Percentiles rank a stretch among this genome's conserved stretches.
These are phyloP conservation scores for Termitomyces sp. DNA, from an alignment of 768 basidiomycete genomes.

Conservation along the genomic window DNA sequence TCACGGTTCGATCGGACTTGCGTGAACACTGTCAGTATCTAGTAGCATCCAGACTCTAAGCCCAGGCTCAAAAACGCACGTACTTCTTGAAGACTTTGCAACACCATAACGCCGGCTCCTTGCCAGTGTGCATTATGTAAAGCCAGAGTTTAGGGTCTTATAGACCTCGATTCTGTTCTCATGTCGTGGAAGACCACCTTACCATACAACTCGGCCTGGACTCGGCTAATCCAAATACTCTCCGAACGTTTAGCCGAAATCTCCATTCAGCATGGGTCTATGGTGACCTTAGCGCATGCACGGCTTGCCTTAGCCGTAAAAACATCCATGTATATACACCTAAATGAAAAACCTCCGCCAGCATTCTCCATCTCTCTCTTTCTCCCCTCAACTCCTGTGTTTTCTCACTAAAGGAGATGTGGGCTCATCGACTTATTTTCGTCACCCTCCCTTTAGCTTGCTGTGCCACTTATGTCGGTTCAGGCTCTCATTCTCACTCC, in stretches of 20 bases:
- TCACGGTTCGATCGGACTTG: no score
- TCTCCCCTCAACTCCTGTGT: not conserved
- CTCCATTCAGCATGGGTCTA: not conserved
- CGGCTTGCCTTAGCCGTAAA: not conserved
- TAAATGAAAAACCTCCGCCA: not conserved
- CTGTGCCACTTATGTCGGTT: not conserved
- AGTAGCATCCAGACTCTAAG: no score
- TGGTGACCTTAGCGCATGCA: not conserved
- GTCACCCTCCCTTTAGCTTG: not conserved
- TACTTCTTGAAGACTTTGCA: not conserved
- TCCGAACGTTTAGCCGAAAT: not conserved
- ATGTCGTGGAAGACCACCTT: conserved; percentile 42
- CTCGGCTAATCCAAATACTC: not conserved
- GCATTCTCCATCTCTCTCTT: not conserved
- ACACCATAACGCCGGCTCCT: no score
- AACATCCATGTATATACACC: not conserved
- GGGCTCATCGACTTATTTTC: conserved; percentile 4
- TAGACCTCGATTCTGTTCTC: not conserved
- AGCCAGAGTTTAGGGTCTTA: not conserved
- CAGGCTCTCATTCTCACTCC: not conserved
- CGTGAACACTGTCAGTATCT: no score
- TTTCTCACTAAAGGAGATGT: conserved; percentile 5
- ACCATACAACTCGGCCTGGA: not conserved
- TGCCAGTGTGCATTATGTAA: no score
- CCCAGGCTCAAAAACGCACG: no score